Base-by-base conservation (phyloP, 2,329 filamentous ascomycete species). In the Botrytis fabae region DNA sequence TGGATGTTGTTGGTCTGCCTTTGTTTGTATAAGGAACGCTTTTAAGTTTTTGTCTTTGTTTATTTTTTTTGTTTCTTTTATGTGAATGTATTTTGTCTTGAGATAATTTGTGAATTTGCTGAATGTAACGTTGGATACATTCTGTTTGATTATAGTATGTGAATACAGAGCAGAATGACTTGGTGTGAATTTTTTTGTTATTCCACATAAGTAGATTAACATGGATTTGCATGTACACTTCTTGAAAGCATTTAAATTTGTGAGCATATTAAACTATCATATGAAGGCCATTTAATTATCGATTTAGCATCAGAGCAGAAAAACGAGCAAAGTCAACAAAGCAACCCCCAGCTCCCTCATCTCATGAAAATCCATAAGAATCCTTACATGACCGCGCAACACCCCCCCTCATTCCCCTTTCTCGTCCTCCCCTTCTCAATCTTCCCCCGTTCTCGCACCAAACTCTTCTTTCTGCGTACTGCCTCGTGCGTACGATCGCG, bases 101-200 rank as follows among this genome's bases (percentile, higher is more conserved):
- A 10, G 22, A 48, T 25, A 1, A 25, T 25, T 4, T 25, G 4
- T 46, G 20, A 46, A 22, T 46, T 10, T 22, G 20, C 2, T 46
- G 20, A 20, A 7, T 46, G 8, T 44, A 7, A 0, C 44, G 22
- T 22, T 46, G 0, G 2, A 22, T 22, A 9, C 2, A 46, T 46
- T 46, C 22, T 6, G 20, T 46, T 9, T 4, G 20, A 4, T 46
- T 22, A 22, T 20, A 20, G 2, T 46, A 46, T 22, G 22, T 4
- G 16, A 9, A 10, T 25, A 4, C 2, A 48, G 18, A 48, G 22
- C 4, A 25, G 22, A 4, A 48, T 48, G 9, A 25, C 46, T 48
- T 25, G 4, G 1, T 12, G 4, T 1, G 10, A 4, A 12, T 12
- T 5, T 1, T 0, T 10, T 1, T 0, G 0, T 12, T 5, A n/a